Evolutionary conservation across 75 land plant species (phyloP).

Genomic region (Pinus albicaulis): DNA sequence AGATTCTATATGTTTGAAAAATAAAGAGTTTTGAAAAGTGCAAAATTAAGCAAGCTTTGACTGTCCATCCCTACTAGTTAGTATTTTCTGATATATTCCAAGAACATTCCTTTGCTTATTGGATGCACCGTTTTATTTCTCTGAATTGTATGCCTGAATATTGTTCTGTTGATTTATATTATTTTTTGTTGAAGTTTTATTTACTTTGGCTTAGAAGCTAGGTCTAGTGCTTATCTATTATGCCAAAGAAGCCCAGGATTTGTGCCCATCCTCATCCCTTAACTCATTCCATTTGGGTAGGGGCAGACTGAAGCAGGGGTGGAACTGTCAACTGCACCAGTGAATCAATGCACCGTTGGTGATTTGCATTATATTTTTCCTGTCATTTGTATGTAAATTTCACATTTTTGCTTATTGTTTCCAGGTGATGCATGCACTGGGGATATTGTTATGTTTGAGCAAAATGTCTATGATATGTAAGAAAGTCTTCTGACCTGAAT

Average conservation of each 20-base stretch:
- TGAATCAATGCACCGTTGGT: background rate
- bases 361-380: background rate
- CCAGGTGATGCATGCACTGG: conserved; percentile 89
- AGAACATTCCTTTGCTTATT: no score
- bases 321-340: background rate
- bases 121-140: no score
- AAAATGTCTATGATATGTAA: conserved; percentile 81
- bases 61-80: no score
- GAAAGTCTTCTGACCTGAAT: background rate
- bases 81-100: no score
- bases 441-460: conserved; percentile 84
- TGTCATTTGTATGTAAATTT: background rate
- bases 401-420: background rate
- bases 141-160: no score
- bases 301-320: background rate
- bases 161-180: no score
- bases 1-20: no score
- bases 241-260: background rate
- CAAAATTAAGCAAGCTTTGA: no score
- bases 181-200: no score
- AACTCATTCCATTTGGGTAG: background rate
- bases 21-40: no score
- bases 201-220: conserved; percentile 1
- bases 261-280: no score
- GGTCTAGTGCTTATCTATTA: background rate